phyloP scores from a whole-genome alignment of 495 filamentous ascomycete species.

The Trichoderma erinaceum region DNA sequence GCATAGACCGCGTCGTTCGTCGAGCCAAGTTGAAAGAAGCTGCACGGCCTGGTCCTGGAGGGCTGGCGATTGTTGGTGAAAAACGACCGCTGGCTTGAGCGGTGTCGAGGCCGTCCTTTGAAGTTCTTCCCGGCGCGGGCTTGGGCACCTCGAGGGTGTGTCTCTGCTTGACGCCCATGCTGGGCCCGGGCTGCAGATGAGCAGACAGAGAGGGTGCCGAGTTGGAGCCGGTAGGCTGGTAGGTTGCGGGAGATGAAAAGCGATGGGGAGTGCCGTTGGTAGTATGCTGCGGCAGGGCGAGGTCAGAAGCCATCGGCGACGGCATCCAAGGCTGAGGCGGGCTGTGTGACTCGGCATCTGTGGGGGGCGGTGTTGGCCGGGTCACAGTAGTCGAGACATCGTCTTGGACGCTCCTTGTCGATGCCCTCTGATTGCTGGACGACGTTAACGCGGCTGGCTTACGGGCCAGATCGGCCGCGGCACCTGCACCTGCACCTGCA shows the following conservation, averaged over 20 bases:
- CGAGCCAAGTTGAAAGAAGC: slow-evolving; percentile 77
- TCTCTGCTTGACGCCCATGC: slow-evolving; percentile 61
- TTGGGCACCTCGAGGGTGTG: slow-evolving; percentile 87
- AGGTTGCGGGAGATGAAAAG: slow-evolving; percentile 67
- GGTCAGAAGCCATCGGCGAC: slow-evolving; percentile 33
- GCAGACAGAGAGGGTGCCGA: slow-evolving; percentile 33
- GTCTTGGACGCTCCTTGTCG: slow-evolving; percentile 23
- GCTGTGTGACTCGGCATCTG: slow-evolving; percentile 16
- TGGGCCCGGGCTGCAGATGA: slow-evolving; percentile 40
- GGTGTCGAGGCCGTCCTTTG: slow-evolving; percentile 56
- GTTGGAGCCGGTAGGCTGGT: slow-evolving; percentile 39
- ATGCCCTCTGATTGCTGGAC: slow-evolving; percentile 10
- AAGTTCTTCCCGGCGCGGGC: slow-evolving; percentile 40
- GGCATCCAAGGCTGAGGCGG: slow-evolving; percentile 18
- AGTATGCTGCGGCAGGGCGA: slow-evolving; percentile 30
- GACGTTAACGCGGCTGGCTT: slow-evolving; percentile 15
- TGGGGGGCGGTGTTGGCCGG: slow-evolving; percentile 27
- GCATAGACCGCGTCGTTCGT: slow-evolving; percentile 73
- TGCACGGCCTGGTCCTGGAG: slow-evolving; percentile 51
- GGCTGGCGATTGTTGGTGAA: slow-evolving; percentile 58
- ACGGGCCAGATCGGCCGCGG: slow-evolving; percentile 19
- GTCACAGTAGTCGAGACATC: slow-evolving; percentile 23
- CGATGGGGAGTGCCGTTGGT: slow-evolving; percentile 48
- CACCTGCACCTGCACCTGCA: slow-evolving; percentile 2
- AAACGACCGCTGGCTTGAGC: slow-evolving; percentile 70